phyloP scores from a whole-genome alignment of 192 early-diverging fungal species.

The Entrophospora sp. region DNA sequence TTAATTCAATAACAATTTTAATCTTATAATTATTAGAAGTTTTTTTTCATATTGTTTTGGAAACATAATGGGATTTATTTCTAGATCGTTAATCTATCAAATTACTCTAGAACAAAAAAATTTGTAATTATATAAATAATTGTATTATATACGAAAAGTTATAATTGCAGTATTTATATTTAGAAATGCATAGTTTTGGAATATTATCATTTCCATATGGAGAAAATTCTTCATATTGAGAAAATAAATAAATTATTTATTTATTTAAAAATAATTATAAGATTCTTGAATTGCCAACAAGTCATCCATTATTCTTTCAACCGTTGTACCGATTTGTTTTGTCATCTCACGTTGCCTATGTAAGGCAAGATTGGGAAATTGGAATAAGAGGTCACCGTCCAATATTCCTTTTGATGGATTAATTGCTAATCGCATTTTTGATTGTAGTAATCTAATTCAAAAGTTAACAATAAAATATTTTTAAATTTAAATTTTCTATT shows the following conservation, averaged over 20 bases:
- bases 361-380: conserved; percentile 57
- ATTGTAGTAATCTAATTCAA: conserved; percentile 26
- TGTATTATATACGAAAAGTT: no score
- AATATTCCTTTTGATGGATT: conserved; percentile 72
- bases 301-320: conserved; percentile 78
- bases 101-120: no score
- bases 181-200: no score
- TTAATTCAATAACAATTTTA: no score
- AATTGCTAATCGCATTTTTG: conserved; percentile 57
- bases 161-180: no score
- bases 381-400: conserved; percentile 78
- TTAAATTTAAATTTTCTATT: neutral
- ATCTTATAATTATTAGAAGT: no score
- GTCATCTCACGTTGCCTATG: conserved; percentile 75
- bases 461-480: neutral
- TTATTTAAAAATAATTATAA: conserved; percentile 59
- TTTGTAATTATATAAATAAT: no score
- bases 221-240: neutral
- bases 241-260: neutral
- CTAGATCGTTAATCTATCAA: no score
- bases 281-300: conserved; percentile 54
- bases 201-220: no score
- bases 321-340: conserved; percentile 77
- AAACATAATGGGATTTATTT: no score
- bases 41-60: no score